Percentiles rank a stretch among this genome's conserved stretches.
Conservation (phyloP, 352 stramenopile species). For the Phytophthora boehmeriae region DNA sequence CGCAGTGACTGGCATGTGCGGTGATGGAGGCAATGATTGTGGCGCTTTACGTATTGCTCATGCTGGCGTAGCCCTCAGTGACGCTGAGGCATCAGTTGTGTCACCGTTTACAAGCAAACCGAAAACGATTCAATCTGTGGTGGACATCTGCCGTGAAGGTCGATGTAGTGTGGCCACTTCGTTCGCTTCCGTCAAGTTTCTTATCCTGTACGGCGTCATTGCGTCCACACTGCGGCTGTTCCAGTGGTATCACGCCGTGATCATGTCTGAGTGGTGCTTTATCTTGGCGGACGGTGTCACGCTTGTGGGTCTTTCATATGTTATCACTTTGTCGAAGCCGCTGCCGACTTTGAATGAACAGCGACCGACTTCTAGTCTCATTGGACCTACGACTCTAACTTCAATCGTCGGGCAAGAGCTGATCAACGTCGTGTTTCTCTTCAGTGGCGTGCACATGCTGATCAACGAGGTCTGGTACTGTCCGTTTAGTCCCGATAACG, state of each 20-base stretch:
- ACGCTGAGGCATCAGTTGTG: constrained; percentile 79
- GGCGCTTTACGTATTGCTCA: constrained; percentile 78
- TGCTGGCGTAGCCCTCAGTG: constrained; percentile 77
- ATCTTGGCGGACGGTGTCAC: constrained; percentile 70
- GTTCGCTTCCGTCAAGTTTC: constrained; percentile 84
- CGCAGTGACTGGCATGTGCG: constrained; percentile 58
- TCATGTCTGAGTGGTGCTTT: constrained; percentile 72
- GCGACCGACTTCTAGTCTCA: constrained; percentile 52
- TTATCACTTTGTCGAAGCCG: constrained; percentile 66
- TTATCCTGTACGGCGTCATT: constrained; percentile 90
- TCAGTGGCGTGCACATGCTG: constrained; percentile 22
- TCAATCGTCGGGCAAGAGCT: constrained; percentile 41
- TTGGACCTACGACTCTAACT: constrained; percentile 44
- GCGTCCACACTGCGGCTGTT: constrained; percentile 61
- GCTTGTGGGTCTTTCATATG: constrained; percentile 68
- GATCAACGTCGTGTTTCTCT: constrained; percentile 52
- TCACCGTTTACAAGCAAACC: constrained; percentile 85
- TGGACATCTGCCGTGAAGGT: constrained; percentile 84
- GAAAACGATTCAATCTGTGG: constrained; percentile 79
- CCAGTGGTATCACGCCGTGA: constrained; percentile 71
- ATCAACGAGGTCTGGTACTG: constrained; percentile 30
- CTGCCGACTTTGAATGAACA: constrained; percentile 23
- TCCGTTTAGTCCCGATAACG: constrained; percentile 26
- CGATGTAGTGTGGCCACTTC: constrained; percentile 81
- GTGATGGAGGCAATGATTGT: constrained; percentile 82